These are phyloP conservation scores for Fusarium gaditjirri DNA, from an alignment of 2,329 filamentous ascomycete species.

Conservation along the genomic window DNA sequence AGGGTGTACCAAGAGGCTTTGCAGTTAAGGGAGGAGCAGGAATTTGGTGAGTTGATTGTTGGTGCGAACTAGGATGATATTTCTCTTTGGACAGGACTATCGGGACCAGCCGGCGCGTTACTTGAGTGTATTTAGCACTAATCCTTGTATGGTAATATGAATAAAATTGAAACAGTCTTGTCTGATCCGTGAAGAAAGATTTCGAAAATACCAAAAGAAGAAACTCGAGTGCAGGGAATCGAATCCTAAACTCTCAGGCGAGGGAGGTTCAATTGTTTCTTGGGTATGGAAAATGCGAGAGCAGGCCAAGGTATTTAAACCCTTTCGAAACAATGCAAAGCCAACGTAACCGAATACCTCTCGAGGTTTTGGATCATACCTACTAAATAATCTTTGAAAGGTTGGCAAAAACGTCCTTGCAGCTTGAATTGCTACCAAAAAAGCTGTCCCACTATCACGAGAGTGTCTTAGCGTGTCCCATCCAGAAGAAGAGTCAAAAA, in stretches of 20 bases:
- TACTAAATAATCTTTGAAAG: slow-evolving; percentile 32
- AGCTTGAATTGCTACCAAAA: neutral
- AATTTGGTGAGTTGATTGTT: slow-evolving; percentile 2
- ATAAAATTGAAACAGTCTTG: neutral
- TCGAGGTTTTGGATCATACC: slow-evolving; percentile 39
- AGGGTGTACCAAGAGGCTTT: neutral
- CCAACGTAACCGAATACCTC: neutral
- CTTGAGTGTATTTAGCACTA: neutral
- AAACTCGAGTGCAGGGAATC: neutral
- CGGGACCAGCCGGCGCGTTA: neutral
- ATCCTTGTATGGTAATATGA: rapidly evolving
- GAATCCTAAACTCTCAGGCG: neutral
- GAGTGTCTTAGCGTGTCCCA: neutral
- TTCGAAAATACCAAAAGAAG: neutral
- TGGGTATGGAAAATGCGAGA: neutral
- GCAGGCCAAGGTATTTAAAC: neutral
- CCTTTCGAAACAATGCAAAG: neutral
- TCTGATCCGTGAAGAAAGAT: rapidly evolving
- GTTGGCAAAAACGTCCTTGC: rapidly evolving
- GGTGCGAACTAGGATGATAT: neutral
- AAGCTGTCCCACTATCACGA: neutral
- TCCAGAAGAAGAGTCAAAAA: neutral
- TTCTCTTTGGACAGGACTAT: neutral
- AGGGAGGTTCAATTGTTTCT: neutral
- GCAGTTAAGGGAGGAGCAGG: neutral